Evolutionary conservation across 768 basidiomycete species (phyloP), one percentile per base, ranked within the genome.

Genomic region (Suillus americanus): DNA sequence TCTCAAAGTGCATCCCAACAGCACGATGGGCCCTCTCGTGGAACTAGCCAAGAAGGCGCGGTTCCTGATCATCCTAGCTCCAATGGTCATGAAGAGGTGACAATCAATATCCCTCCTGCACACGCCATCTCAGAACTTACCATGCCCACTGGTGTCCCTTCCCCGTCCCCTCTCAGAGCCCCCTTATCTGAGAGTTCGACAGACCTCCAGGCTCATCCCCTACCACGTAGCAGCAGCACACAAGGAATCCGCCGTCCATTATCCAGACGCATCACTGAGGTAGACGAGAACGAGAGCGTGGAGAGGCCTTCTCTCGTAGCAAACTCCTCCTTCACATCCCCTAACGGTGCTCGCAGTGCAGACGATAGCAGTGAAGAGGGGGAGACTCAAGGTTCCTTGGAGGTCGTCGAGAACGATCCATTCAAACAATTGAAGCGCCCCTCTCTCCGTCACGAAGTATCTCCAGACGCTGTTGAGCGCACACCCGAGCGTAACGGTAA

Each of bases 1-100:
- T 91, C 90, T 7, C 90, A 91, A 66, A 90, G 89, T 3, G 88
- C 88, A 2, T 91, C 90, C 20, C 89, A 92, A 74, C 70, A 57
- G 0, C 57, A 64, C 50, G 71, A 65, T n/a, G 51, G 61, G 7
- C 64, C 30, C 67, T 80, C 62, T 53, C 46, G 48, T 16, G 68
- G 64, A 37, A 66, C 60, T 1, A 72, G 61, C 40, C 69, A 71
- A 28, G 67, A 72, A 61, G 66, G 45, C 20, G 4, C 60, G 9
- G 38, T 61, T 9, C 74, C 66, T 51, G 65, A 66, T 3, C 43
- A 43, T 3, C 25, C 10, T 10, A 55, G 12, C 43, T 41, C 35
- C 16, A 56, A 54, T 57, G 43, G 50, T 23, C 61, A 64, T 20
- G 66, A 60, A 3, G 63, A 68, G 20, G 60, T 73, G 37, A 69